Base-by-base conservation (phyloP, 169 alveolate species). In the Besnoitia besnoiti region DNA sequence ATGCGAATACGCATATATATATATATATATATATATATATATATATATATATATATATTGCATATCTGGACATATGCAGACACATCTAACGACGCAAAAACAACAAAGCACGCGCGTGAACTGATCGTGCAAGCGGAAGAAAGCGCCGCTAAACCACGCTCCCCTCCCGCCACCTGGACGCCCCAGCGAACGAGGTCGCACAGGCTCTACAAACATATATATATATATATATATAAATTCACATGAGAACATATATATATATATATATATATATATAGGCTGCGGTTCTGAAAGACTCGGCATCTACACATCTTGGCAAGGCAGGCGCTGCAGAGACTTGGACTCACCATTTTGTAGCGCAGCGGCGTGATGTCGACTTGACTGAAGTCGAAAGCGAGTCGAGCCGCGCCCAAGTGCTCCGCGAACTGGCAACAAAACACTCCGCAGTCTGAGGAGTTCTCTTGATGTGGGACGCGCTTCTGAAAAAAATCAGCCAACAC, bases 311-410 rank as follows among this genome's bases (percentile, higher is more conserved):
- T 5, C 76, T 24, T 24, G 30, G 3, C 76, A 61, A 8, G 19
- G 37, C 37, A 61, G 37, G 35, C 12, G 37, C 19, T 7, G 12
- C 30, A 12, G 76, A 61, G 19, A 10, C 24, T 0, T 1, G 44
- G 24, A 67, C 80, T 2, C 24, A 91, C 95, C 98, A 96, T 96
- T 62, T 59, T 90, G 67, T 90, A 44, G 42, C 98, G 93, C n/a
- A 95, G 90, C 49, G 85, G 91, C 49, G 84, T 79, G 42, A 96
- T 95, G 75, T 96, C 96, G 21, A 62, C 77, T 90, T 96, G 98
- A 44, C 77, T 49, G 95, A 97, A 97, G 90, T 97, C 98, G 91
- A 97, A 97, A 40, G 94, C 47, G 47, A 8, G 62, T 0, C 93
- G 90, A 33, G 80, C 93, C 27, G 62, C 89, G 35, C 88, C 89